Base-by-base conservation (phyloP, 2,329 filamentous ascomycete species). In the Xylariaceae sp. region DNA sequence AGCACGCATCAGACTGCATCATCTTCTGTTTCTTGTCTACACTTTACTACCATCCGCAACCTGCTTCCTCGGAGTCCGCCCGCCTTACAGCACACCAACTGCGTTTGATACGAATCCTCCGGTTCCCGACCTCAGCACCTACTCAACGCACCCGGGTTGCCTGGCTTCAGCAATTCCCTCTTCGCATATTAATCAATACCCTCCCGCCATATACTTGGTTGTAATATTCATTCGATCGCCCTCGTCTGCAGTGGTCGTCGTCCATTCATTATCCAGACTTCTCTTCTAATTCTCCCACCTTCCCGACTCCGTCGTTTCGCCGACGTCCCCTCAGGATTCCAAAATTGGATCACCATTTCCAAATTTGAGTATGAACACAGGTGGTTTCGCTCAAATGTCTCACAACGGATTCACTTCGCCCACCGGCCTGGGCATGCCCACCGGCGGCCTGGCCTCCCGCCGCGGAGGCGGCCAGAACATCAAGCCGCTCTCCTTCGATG, bases 381-480 rank as follows among this genome's bases (percentile, higher is more conserved):
- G 90, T 76, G 87, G 88, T 92, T 86, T 94, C 72, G 83, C 88
- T 92, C 88, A 93, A 76, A 96, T 96, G 90, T 85, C 87, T 69
- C 90, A 87, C 72, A 85, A 80, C 71, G 75, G 80, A 62, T 84
- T 84, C 61, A 67, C 74, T 59, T 71, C 82, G 60, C 70, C 75
- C 57, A 75, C 75, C 61, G 80, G 77, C 51, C 71, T 94, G 51
- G 77, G 80, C 55, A 77, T 86, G 65, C 83, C 88, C 33, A 70
- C 77, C 42, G 77, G 83, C 46, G 85, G 88, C 53, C 83, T 94
- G 56, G 87, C 86, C 44, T 90, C 89, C 17, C 72, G 74, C 51
- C 82, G 92, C 50, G 76, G 78, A 46, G 86, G 93, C 55, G 84
- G 86, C 46, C 77, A 85, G 54, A 82, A 85, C 58, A 82, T 94